phyloP scores from a whole-genome alignment of 2,329 filamentous ascomycete genomes.

The Pseudocercospora ulei region DNA sequence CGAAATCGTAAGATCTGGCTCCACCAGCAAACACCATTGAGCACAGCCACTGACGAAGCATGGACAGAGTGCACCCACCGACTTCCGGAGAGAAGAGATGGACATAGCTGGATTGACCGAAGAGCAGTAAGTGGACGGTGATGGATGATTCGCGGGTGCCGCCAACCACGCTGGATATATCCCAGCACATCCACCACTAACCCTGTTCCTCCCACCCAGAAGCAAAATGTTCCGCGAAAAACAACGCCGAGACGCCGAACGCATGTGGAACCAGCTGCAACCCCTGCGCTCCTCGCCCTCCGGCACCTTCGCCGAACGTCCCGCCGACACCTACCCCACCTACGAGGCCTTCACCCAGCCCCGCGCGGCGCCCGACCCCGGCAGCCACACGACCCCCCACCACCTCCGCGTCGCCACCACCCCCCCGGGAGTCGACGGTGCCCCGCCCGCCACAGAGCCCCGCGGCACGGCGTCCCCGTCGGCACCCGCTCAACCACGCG shows the following conservation, averaged over 20 bases:
- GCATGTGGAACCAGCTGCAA: slow-evolving; percentile 28
- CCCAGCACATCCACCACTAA: neutral
- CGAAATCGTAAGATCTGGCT: slow-evolving; percentile 22
- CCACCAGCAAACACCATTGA: neutral
- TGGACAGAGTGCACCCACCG: slow-evolving; percentile 29
- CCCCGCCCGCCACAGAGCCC: too few species aligned
- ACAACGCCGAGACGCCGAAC: slow-evolving; percentile 26
- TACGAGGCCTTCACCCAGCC: slow-evolving; percentile 30
- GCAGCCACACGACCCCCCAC: slow-evolving; percentile 2
- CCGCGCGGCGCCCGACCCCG: slow-evolving; percentile 22
- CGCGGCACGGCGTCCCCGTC: too few species aligned
- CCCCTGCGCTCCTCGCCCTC: slow-evolving; percentile 30
- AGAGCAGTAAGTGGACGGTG: slow-evolving; percentile 23
- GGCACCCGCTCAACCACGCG: too few species aligned
- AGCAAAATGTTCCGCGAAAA: slow-evolving; percentile 29
- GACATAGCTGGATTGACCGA: slow-evolving; percentile 28
- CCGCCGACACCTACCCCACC: slow-evolving; percentile 14
- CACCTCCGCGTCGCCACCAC: slow-evolving; percentile 8
- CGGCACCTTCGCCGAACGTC: slow-evolving; percentile 26
- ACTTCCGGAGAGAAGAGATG: slow-evolving; percentile 33
- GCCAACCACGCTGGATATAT: too few species aligned
- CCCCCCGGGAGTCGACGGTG: too few species aligned
- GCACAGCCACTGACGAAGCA: neutral
- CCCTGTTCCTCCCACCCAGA: neutral
- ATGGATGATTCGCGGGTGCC: too few species aligned